Evolutionary conservation across 306 rosid species (phyloP).

Genomic region (Dicorynia guianensis): DNA sequence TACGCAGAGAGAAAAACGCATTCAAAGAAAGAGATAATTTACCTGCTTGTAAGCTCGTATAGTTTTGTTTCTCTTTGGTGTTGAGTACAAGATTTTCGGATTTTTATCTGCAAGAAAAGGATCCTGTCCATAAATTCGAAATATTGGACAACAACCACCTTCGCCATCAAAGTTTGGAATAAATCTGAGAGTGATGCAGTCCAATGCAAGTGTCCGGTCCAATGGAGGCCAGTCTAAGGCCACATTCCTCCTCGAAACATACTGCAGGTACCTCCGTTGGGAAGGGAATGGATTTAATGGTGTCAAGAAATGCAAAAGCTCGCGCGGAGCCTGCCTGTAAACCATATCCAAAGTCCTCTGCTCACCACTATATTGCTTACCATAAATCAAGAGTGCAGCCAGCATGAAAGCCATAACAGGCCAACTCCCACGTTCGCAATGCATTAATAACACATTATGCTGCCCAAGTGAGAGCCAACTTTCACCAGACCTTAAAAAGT

Average conservation of each 20-base stretch:
- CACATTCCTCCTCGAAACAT: constrained; percentile 87
- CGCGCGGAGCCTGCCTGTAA: constrained; percentile 83
- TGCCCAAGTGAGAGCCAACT: constrained; percentile 94
- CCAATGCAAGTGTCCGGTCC: constrained; percentile 87
- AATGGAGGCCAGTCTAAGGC: constrained; percentile 92
- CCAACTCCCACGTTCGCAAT: constrained; percentile 96
- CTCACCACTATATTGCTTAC: constrained; percentile 78
- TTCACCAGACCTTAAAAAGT: constrained; percentile 86
- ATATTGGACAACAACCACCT: constrained; percentile 84
- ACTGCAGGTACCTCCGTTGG: constrained; percentile 87
- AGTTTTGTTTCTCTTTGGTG: constrained; percentile 65
- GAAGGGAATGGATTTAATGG: constrained; percentile 88
- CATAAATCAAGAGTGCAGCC: constrained; percentile 79
- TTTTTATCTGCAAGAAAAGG: constrained; percentile 68
- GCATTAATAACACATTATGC: constrained; percentile 82
- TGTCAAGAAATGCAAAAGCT: constrained; percentile 76
- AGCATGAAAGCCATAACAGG: constrained; percentile 92
- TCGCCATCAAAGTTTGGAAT: constrained; percentile 75
- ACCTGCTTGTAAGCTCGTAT: constrained; percentile 84
- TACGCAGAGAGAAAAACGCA: neutral
- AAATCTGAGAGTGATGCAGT: constrained; percentile 81
- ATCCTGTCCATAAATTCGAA: constrained; percentile 86
- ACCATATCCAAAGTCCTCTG: constrained; percentile 92
- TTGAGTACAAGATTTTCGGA: constrained; percentile 71
- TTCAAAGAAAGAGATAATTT: constrained; percentile 36